A percentile compares a stretch with the other conserved stretches of the same genome.
These are phyloP conservation scores for Incumbomyces lentus DNA, from an alignment of 2,329 filamentous ascomycete species.

Conservation along the genomic window DNA sequence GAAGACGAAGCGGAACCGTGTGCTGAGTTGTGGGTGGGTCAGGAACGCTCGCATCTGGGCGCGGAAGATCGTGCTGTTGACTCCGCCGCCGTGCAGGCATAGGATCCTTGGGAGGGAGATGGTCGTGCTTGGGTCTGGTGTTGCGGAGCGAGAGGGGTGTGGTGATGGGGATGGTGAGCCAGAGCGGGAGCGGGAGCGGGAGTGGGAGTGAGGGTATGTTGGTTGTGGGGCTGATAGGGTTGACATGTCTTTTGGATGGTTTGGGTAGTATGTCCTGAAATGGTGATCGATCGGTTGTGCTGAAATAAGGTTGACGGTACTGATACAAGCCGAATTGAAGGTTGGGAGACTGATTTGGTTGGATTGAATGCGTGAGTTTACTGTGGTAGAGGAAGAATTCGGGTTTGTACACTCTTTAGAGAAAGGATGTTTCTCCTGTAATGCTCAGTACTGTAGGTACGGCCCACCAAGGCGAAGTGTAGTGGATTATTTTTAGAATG, in stretches of 20 bases:
- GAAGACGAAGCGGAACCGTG: slow-evolving; percentile 61
- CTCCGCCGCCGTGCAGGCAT: slow-evolving; percentile 71
- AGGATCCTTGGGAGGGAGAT: slow-evolving; percentile 55
- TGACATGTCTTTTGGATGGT: no score
- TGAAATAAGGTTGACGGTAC: no score
- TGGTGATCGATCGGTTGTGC: no score
- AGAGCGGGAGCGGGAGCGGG: no score
- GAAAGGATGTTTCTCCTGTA: no score
- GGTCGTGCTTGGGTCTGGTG: slow-evolving; percentile 10
- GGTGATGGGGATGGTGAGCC: not conserved
- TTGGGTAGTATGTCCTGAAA: no score
- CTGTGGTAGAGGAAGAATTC: not conserved
- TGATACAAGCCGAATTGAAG: no score
- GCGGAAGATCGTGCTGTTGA: slow-evolving; percentile 60
- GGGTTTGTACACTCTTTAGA: not conserved
- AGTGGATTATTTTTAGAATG: not conserved
- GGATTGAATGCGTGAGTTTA: not conserved
- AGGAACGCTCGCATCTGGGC: slow-evolving; percentile 53
- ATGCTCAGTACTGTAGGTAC: no score
- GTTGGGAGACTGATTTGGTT: no score
- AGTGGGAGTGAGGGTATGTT: no score
- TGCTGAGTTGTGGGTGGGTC: slow-evolving; percentile 33
- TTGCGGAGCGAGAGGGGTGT: not conserved
- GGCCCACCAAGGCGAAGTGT: not conserved
- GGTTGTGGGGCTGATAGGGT: no score